Evolutionary conservation across 2,329 filamentous ascomycete genomes (phyloP), one percentile per base, ranked within the genome.

Genomic region (Aspergillus eucalypticola): DNA sequence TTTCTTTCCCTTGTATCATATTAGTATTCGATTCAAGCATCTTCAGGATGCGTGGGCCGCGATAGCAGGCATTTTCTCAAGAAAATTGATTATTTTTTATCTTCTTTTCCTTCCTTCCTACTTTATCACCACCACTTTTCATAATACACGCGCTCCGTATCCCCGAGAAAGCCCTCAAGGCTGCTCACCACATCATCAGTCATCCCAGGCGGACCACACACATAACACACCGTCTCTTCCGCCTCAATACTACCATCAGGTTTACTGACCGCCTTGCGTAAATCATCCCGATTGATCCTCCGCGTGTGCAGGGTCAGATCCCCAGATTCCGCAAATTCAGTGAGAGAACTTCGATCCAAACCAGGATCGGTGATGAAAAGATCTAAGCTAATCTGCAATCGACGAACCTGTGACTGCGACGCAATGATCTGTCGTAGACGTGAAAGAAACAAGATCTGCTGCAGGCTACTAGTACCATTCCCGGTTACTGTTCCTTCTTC

Each of bases 151-250:
- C 79, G 78, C 54, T 78, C 71, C 27, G 76, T 67, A 8, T 79
- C 73, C 67, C 86, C 77, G 0, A 82, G 74, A 2, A 75, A 64
- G 1, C 60, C 64, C 39, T 68, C 69, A 8, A 79, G 67, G 15
- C 70, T 61, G 19, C 77, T 74, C 0, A 88, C 85, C 65, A 90
- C 82, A 53, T 83, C 80, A 70, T 91, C 89, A 1, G 88, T 90
- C 88, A 91, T 91, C 2, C 67, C 66, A 10, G 86, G 87, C 13
- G 88, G 83, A 1, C 89, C 89, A 68, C 89, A 91, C 0, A 91
- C 75, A 71, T 90, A 91, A 11, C 86, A 84, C 3, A 88, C 78
- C 0, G 81, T 81, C 1, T 75, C 73, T 1, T 71, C 64, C 53
- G 66, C 61, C 39, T 60, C 44, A 1, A 58, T 72, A 4, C 68